Conservation (phyloP, 2,329 filamentous ascomycete species). For the Neurospora sp. region DNA sequence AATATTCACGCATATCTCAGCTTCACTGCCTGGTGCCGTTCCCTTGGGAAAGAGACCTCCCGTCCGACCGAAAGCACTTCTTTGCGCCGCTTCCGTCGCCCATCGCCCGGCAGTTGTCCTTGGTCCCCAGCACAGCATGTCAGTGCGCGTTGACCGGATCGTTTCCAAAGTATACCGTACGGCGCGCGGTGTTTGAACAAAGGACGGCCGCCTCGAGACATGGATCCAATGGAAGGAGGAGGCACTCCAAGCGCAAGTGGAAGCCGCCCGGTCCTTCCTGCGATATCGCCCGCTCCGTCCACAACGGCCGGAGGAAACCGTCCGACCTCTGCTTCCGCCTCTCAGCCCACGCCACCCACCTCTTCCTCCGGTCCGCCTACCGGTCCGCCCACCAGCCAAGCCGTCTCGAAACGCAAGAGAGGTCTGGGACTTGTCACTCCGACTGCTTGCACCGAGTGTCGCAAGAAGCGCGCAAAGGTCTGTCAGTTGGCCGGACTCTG, state of each 20-base stretch:
- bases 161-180: not conserved
- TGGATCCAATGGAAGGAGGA: constrained; percentile 17
- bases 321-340: constrained; percentile 1
- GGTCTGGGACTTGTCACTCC: constrained; percentile 48
- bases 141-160: constrained; percentile 1
- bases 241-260: constrained; percentile 6
- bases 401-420: constrained; percentile 40
- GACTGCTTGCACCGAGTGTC: constrained; percentile 52
- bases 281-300: constrained; percentile 4
- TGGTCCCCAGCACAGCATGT: constrained; percentile 6
- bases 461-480: constrained; percentile 54
- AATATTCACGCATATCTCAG: not conserved
- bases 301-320: constrained; percentile 7
- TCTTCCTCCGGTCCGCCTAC: constrained; percentile 21
- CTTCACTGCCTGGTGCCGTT: not conserved
- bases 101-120: not conserved
- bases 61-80: not conserved
- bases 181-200: not conserved
- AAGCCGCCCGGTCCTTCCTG: constrained; percentile 1
- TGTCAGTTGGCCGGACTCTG: constrained; percentile 5
- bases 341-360: constrained; percentile 2
- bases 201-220: not conserved
- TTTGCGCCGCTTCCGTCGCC: not conserved
- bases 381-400: constrained; percentile 10
- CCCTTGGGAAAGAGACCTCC: not conserved